These are phyloP conservation scores for Aphanomyces stellatus DNA, from an alignment of 352 stramenopile genomes.

Conservation along the genomic window DNA sequence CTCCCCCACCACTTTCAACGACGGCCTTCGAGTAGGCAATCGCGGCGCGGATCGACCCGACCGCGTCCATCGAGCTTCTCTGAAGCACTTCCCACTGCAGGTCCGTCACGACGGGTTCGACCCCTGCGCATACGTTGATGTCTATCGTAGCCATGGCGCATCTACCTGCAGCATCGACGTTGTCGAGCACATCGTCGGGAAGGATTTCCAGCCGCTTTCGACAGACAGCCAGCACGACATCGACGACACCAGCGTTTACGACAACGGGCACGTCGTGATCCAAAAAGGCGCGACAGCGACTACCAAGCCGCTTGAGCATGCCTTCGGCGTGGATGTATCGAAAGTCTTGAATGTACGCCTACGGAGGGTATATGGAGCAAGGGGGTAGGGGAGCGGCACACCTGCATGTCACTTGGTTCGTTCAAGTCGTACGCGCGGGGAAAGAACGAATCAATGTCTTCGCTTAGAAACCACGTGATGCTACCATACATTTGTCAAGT, in stretches of 20 bases:
- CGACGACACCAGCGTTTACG: constrained; percentile 47
- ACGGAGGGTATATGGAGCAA: background rate
- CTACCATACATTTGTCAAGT: background rate
- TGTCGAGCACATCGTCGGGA: constrained; percentile 21
- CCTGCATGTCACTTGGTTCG: constrained; percentile 64
- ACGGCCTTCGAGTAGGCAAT: constrained; percentile 45
- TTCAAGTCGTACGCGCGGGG: constrained; percentile 87
- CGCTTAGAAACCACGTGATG: constrained; percentile 70
- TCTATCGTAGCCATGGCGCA: background rate
- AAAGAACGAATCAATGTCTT: constrained; percentile 77
- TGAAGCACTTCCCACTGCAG: constrained; percentile 66
- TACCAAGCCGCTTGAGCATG: constrained; percentile 60
- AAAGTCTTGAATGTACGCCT: constrained; percentile 86
- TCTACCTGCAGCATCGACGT: background rate
- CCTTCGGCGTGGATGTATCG: constrained; percentile 73
- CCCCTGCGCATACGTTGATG: background rate
- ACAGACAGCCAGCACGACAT: constrained; percentile 43
- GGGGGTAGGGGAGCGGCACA: background rate
- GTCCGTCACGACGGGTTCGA: constrained; percentile 55
- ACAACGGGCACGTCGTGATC: constrained; percentile 20
- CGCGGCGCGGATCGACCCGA: constrained; percentile 38
- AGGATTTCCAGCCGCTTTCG: constrained; percentile 30
- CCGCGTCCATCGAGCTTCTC: constrained; percentile 37
- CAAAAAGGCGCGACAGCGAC: constrained; percentile 16
- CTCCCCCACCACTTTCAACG: constrained; percentile 19